Conservation (phyloP, 2,329 filamentous ascomycete species). For the Trematosphaeria pertusa region DNA sequence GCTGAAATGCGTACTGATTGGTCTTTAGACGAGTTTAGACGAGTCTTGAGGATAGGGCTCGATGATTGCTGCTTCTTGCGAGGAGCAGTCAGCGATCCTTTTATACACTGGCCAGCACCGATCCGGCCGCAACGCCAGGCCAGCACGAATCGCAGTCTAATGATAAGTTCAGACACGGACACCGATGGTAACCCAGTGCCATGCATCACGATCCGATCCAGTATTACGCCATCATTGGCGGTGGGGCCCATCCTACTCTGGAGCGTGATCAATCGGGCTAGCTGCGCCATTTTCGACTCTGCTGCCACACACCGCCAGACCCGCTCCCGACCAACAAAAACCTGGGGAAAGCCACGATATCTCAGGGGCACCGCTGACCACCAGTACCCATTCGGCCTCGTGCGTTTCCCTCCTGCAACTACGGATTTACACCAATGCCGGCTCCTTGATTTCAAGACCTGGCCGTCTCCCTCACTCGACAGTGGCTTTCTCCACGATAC, state of each 20-base stretch:
- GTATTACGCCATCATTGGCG: constrained; percentile 35
- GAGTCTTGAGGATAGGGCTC: constrained; percentile 25
- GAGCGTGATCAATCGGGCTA: constrained; percentile 30
- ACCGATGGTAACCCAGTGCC: constrained; percentile 26
- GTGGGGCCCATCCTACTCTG: constrained; percentile 33
- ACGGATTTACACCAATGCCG: constrained; percentile 11
- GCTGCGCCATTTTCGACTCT: constrained; percentile 42
- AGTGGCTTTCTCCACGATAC: constrained; percentile 2
- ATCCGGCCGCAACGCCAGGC: constrained; percentile 37
- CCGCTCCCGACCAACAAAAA: constrained; percentile 29
- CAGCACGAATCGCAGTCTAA: constrained; percentile 35
- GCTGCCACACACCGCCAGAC: constrained; percentile 42
- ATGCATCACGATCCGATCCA: constrained; percentile 42
- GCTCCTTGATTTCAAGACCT: constrained; percentile 7
- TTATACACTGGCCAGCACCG: constrained; percentile 37
- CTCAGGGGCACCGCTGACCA: constrained; percentile 34
- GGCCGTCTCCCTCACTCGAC: constrained; percentile 4
- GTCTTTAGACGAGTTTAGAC: constrained; percentile 27
- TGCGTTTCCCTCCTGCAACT: constrained; percentile 17
- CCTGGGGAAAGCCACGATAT: constrained; percentile 36
- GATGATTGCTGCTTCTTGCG: constrained; percentile 33
- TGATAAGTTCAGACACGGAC: constrained; percentile 34
- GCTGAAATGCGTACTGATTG: constrained; percentile 26
- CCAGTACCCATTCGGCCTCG: constrained; percentile 26
- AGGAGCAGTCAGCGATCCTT: constrained; percentile 34